A percentile compares a stretch with the other conserved stretches of the same genome.
These are phyloP conservation scores for Volutella citrinella DNA, from an alignment of 2,329 filamentous ascomycete species.

Conservation along the genomic window DNA sequence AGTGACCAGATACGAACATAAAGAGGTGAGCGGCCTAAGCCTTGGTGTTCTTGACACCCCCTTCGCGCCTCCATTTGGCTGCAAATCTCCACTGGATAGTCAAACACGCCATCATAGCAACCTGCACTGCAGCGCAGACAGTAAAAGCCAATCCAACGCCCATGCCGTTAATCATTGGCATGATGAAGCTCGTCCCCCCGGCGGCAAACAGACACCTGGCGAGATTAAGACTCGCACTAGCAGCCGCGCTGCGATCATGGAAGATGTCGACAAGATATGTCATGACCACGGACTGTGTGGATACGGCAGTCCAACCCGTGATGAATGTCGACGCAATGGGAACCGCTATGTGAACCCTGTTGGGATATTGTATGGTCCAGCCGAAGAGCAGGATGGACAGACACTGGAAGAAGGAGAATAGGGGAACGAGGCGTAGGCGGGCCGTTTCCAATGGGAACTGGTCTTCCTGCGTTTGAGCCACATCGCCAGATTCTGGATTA, in stretches of 20 bases:
- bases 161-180: constrained; percentile 45
- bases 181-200: constrained; percentile 46
- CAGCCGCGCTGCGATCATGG: constrained; percentile 45
- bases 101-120: constrained; percentile 34
- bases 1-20: no score
- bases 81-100: no score
- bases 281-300: constrained; percentile 45
- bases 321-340: constrained; percentile 50
- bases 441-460: constrained; percentile 48
- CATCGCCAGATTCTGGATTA: accelerated
- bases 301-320: constrained; percentile 49
- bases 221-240: constrained; percentile 52
- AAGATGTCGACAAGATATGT: constrained; percentile 55
- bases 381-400: constrained; percentile 48
- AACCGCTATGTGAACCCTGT: constrained; percentile 43
- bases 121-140: constrained; percentile 40
- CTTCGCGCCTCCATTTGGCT: no score
- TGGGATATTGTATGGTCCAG: constrained; percentile 46
- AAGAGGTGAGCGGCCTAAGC: no score
- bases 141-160: constrained; percentile 47
- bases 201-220: constrained; percentile 51
- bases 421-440: constrained; percentile 45
- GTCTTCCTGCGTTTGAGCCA: constrained; percentile 11
- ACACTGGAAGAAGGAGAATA: constrained; percentile 43
- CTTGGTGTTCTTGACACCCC: no score